Base-by-base conservation (phyloP, 352 stramenopile genomes). In the Pythium dissimile region DNA sequence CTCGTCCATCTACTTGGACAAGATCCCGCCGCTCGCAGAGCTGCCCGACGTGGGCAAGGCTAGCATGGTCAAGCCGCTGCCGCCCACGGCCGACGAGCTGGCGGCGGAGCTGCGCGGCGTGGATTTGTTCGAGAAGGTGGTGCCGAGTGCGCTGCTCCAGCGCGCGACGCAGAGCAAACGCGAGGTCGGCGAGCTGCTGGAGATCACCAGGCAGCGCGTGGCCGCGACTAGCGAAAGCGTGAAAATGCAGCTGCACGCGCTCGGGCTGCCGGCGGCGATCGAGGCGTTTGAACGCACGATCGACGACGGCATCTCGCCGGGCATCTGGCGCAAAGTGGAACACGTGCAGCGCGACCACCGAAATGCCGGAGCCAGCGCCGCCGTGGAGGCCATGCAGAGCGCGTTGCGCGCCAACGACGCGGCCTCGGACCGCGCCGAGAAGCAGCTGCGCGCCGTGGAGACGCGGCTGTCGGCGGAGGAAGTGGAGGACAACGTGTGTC, bases 1-100 rank as follows among this genome's bases (percentile, higher is more conserved):
- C 65, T 72, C 76, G 26, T 89, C 76, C 42, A 81, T 93, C 49
- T 93, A 93, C 58, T 46, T 91, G 42, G 84, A 91, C 51, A 89
- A 88, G 12, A 68, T 93, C 11, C 83, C 84, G 10, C 70, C 72
- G 32, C 64, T 79, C 32, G 67, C 66, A 11, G 76, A 87, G 20
- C 55, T 93, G 31, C 70, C 74, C 8, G 43, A 60, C 10, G 69
- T 93, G 15, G 73, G 77, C 47, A 87, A 87, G 45, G 82, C 73
- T 31, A 64, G 67, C 12, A 91, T 93, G 79, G 81, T 91, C 15
- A 83, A 80, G 43, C 69, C 80, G 24, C 54, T 85, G 37, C 35
- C 54, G 2, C 59, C 86, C 21, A 72, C 75, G 13, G 35, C n/a
- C 5, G 75, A 86, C 0, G 81, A 91, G 41, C 39, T 88, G 18